Conservation (phyloP, 257 asterid genomes). For the Solanum verrucosum region DNA sequence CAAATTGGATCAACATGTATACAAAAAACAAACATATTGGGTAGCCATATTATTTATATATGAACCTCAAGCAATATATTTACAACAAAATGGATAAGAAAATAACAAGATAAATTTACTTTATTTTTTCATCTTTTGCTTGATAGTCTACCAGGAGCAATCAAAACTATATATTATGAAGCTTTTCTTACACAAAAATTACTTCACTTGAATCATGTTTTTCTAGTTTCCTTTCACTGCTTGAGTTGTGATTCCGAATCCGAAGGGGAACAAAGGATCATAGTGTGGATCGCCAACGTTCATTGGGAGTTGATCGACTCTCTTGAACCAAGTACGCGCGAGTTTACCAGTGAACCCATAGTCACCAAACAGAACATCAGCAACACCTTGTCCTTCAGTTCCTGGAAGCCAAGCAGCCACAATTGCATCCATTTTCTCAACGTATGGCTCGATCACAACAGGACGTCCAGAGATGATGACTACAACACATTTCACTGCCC, state of each 20-base stretch:
- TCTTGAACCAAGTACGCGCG: conserved; percentile 33
- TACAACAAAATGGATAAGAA: not conserved
- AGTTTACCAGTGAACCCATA: conserved; percentile 39
- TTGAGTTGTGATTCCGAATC: conserved; percentile 28
- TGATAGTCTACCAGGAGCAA: not conserved
- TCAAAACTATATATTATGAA: not conserved
- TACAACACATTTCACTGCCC: conserved; percentile 26
- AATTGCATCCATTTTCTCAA: conserved; percentile 22
- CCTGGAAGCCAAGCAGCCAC: conserved; percentile 54
- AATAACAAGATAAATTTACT: not conserved
- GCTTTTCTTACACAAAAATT: not conserved
- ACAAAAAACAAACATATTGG: not conserved
- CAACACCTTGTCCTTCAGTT: conserved; percentile 39
- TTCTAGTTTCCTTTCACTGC: not conserved
- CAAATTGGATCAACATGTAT: not conserved
- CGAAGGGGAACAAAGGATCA: conserved; percentile 40
- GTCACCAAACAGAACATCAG: conserved; percentile 39
- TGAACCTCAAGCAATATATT: not conserved
- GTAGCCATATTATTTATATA: not conserved
- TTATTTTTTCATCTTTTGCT: not conserved
- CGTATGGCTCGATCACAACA: conserved; percentile 25
- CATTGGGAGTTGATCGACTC: conserved; percentile 44
- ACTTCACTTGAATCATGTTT: not conserved
- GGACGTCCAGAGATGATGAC: conserved; percentile 37
- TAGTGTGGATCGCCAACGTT: conserved; percentile 40